A percentile compares a stretch with the other conserved stretches of the same genome.
Conservation (phyloP, 495 filamentous ascomycete species). For the Neurospora hispaniola region DNA sequence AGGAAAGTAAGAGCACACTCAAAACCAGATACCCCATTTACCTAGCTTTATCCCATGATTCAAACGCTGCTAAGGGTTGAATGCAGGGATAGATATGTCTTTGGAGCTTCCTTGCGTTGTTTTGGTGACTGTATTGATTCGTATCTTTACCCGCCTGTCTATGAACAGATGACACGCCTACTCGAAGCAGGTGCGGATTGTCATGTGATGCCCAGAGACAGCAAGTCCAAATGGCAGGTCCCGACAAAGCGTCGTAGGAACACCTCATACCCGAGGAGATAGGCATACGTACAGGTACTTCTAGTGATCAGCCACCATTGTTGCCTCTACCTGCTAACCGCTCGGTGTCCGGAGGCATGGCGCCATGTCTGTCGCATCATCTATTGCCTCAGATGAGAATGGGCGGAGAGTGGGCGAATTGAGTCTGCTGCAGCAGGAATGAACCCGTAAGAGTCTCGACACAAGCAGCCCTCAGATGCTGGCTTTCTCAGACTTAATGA, state of each 20-base stretch:
- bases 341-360: background rate
- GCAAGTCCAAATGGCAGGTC: background rate
- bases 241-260: background rate
- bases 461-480: background rate
- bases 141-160: background rate
- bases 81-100: background rate
- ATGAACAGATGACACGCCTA: background rate
- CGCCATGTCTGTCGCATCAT: background rate
- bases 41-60: background rate
- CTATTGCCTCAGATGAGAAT: background rate
- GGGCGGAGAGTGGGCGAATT: background rate
- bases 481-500: constrained; percentile 32
- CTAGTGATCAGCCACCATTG: background rate
- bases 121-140: background rate
- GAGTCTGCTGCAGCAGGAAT: background rate
- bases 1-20: background rate
- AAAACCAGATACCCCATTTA: background rate
- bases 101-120: background rate
- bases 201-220: background rate
- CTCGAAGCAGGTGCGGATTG: background rate
- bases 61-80: background rate
- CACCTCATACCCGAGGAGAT: background rate
- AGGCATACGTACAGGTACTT: background rate
- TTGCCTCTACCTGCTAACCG: background rate
- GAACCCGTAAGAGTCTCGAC: background rate